Percentiles rank a stretch among this genome's conserved stretches.
Conservation (phyloP, 2,329 filamentous ascomycete species). For the Fusarium bulbicola region DNA sequence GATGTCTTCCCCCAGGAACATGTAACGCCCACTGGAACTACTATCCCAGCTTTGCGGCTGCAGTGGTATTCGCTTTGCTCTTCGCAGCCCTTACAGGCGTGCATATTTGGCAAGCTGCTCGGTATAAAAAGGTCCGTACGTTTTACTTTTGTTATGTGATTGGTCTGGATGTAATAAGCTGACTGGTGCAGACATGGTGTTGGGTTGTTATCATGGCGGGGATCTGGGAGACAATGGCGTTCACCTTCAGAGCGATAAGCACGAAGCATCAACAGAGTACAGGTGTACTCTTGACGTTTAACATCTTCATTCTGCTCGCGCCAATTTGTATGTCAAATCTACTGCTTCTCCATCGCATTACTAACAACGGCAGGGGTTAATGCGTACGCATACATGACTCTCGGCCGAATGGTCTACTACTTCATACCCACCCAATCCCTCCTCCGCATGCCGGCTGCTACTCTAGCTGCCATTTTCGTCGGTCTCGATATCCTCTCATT, state of each 20-base stretch:
- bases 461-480: constrained; percentile 52
- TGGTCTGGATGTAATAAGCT: background rate
- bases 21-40: constrained; percentile 47
- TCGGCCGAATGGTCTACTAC: constrained; percentile 57
- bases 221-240: constrained; percentile 38
- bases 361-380: constrained; percentile 50
- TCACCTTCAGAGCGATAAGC: constrained; percentile 35
- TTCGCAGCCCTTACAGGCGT: constrained; percentile 35
- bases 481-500: constrained; percentile 51
- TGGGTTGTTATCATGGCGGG: constrained; percentile 52
- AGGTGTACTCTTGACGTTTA: constrained; percentile 29
- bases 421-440: constrained; percentile 51
- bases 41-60: constrained; percentile 46
- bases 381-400: constrained; percentile 57
- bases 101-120: constrained; percentile 35
- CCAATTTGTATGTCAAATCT: constrained; percentile 31
- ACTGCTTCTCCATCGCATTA: fast-evolving
- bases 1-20: constrained; percentile 45
- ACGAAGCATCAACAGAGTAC: constrained; percentile 32
- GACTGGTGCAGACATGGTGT: constrained; percentile 40
- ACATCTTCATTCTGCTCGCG: constrained; percentile 38
- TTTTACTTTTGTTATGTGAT: constrained; percentile 11
- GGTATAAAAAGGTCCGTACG: constrained; percentile 36
- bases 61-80: constrained; percentile 40
- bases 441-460: constrained; percentile 48